A percentile compares a stretch with the other conserved stretches of the same genome.
Conservation (phyloP, 805 yeast species). For the Ogataea nakhonphanomensis region DNA sequence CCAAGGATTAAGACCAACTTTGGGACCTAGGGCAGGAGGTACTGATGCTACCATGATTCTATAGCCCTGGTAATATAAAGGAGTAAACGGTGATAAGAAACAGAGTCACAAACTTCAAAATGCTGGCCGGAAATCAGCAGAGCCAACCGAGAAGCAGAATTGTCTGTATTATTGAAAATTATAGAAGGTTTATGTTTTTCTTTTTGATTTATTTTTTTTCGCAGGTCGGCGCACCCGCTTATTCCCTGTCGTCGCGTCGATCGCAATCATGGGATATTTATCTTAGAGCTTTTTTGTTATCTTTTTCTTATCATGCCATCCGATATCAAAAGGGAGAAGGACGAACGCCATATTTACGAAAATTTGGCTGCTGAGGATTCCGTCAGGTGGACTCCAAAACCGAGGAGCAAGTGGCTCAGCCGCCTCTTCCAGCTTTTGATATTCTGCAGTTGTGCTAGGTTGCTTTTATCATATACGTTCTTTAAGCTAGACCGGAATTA, state of each 20-base stretch:
- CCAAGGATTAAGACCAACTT: conserved; percentile 14
- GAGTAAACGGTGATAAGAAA: too few species aligned
- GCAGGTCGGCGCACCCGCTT: not conserved
- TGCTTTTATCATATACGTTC: too few species aligned
- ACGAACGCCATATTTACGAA: too few species aligned
- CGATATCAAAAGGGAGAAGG: too few species aligned
- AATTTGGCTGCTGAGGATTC: too few species aligned
- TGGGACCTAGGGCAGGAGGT: not conserved
- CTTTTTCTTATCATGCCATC: too few species aligned
- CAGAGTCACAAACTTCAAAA: not conserved
- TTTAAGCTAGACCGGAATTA: not conserved
- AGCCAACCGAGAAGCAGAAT: conserved; percentile 1
- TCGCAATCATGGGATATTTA: not conserved
- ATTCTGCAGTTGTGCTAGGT: too few species aligned
- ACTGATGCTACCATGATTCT: not conserved
- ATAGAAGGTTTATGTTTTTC: conserved; percentile 4
- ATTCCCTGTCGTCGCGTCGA: conserved; percentile 7
- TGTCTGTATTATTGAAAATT: conserved; percentile 4
- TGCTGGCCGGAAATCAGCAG: not conserved
- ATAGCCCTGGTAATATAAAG: not conserved
- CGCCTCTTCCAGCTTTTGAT: too few species aligned
- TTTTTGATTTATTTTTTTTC: conserved; percentile 1
- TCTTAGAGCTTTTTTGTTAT: too few species aligned
- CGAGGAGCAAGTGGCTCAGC: too few species aligned
- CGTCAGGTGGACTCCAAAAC: too few species aligned